phyloP scores from a whole-genome alignment of 1,284 basidiomycete species.

The Trichosporon asahii region DNA sequence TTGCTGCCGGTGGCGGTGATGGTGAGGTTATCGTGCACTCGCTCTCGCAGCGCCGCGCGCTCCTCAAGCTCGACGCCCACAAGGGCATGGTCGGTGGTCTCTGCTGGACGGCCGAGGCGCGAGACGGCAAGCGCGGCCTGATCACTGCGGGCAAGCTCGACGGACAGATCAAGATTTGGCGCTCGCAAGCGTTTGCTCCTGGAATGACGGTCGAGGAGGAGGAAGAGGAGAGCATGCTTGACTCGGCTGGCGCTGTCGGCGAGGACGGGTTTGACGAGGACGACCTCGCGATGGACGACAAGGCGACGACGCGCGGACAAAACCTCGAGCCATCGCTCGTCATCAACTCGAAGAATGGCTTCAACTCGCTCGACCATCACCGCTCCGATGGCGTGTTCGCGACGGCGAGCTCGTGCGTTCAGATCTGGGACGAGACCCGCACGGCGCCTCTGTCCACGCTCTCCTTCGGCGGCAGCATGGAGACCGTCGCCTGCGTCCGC shows the following conservation, averaged over 20 bases:
- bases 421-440: slow-evolving; percentile 97
- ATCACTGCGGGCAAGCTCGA: slow-evolving; percentile 85
- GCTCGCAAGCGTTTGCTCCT: slow-evolving; percentile 52
- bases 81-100: slow-evolving; percentile 84
- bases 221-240: slow-evolving; percentile 46
- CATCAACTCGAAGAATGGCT: slow-evolving; percentile 76
- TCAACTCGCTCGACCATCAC: slow-evolving; percentile 95
- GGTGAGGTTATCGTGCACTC: slow-evolving; percentile 92
- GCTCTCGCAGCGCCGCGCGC: slow-evolving; percentile 64
- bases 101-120: slow-evolving; percentile 48
- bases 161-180: slow-evolving; percentile 88
- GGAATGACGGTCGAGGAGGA: slow-evolving; percentile 43
- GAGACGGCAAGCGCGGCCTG: slow-evolving; percentile 62
- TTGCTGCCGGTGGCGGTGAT: slow-evolving; percentile 95
- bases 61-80: slow-evolving; percentile 75
- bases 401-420: slow-evolving; percentile 87
- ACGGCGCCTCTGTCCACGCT: slow-evolving; percentile 71
- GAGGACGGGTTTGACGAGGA: slow-evolving; percentile 46
- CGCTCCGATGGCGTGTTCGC: slow-evolving; percentile 82
- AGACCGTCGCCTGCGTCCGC: slow-evolving; percentile 79
- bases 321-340: slow-evolving; percentile 62
- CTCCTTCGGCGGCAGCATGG: slow-evolving; percentile 75
- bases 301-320: slow-evolving; percentile 37
- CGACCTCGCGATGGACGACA: slow-evolving; percentile 46
- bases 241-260: slow-evolving; percentile 44